These are phyloP conservation scores for Talaromyces ruber DNA, from an alignment of 495 filamentous ascomycete genomes.

Conservation along the genomic window DNA sequence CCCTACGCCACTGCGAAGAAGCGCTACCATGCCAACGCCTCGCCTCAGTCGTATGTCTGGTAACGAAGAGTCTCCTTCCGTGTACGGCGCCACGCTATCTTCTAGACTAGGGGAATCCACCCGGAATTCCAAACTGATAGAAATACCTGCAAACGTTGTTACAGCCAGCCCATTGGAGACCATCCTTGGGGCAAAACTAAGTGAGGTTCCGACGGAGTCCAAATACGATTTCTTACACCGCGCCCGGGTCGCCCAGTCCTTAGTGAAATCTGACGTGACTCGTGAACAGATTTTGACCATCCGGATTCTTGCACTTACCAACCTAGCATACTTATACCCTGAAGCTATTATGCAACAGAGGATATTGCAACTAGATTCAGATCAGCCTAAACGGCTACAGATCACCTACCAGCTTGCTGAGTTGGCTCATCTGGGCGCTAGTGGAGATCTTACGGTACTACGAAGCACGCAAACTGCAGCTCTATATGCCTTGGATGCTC, in stretches of 20 bases:
- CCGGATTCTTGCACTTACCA: conserved; percentile 80
- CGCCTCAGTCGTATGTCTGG: conserved; percentile 35
- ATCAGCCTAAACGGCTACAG: conserved; percentile 85
- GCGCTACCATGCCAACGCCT: conserved; percentile 46
- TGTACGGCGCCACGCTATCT: conserved; percentile 15
- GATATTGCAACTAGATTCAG: conserved; percentile 76
- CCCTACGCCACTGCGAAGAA: conserved; percentile 42
- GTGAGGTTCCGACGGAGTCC: conserved; percentile 59
- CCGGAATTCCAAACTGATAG: conserved; percentile 53
- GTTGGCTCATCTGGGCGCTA: conserved; percentile 66
- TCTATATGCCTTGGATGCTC: conserved; percentile 68
- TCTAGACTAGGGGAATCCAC: conserved; percentile 27
- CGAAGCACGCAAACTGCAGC: conserved; percentile 75
- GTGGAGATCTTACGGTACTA: conserved; percentile 58
- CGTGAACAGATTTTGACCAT: conserved; percentile 72
- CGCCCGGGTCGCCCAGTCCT: conserved; percentile 69
- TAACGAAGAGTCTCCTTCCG: conserved; percentile 44
- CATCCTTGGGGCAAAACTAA: conserved; percentile 53
- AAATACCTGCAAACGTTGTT: conserved; percentile 60
- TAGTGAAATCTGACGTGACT: conserved; percentile 53
- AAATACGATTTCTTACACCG: conserved; percentile 84
- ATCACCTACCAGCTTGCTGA: conserved; percentile 87
- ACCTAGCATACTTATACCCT: conserved; percentile 79
- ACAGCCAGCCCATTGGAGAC: conserved; percentile 53
- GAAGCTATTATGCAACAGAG: conserved; percentile 76